Evolutionary conservation across 371 early-diverging fungal genomes (phyloP).

Genomic region (Conidiobolus incongruus): DNA sequence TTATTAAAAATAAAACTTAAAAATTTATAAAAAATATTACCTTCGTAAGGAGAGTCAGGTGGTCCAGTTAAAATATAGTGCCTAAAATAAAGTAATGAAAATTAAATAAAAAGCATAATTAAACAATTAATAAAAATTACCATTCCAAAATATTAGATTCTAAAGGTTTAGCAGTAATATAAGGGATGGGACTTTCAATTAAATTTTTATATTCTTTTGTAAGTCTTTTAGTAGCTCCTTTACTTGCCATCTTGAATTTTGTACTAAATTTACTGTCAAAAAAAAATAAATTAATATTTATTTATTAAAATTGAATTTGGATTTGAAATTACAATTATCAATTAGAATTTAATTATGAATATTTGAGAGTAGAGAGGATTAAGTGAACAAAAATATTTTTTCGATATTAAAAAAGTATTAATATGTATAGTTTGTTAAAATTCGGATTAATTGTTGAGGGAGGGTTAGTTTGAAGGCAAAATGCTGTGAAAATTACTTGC

Average conservation of each 20-base stretch:
- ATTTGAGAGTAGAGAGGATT: no score
- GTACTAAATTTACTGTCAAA: not conserved
- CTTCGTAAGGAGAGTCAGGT: constrained; percentile 74
- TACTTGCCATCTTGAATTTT: constrained; percentile 43
- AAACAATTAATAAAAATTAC: constrained; percentile 15
- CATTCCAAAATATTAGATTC: constrained; percentile 91
- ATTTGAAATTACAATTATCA: no score
- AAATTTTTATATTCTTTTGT: constrained; percentile 78
- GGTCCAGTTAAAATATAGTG: constrained; percentile 90
- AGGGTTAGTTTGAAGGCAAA: no score
- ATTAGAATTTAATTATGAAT: no score
- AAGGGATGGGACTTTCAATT: constrained; percentile 22
- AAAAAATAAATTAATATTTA: not conserved
- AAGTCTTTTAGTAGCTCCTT: constrained; percentile 65
- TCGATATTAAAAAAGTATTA: no score
- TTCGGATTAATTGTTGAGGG: no score
- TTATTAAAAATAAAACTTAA: not conserved
- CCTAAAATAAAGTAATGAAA: constrained; percentile 17
- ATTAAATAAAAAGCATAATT: not conserved
- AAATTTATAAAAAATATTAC: constrained; percentile 1
- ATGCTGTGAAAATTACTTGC: no score
- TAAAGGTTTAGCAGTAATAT: constrained; percentile 58
- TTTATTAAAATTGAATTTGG: no score
- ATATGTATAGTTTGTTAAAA: no score
- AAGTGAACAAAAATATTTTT: no score